Base-by-base conservation (phyloP, 768 basidiomycete species). In the Cystofilobasidium ferigula region DNA sequence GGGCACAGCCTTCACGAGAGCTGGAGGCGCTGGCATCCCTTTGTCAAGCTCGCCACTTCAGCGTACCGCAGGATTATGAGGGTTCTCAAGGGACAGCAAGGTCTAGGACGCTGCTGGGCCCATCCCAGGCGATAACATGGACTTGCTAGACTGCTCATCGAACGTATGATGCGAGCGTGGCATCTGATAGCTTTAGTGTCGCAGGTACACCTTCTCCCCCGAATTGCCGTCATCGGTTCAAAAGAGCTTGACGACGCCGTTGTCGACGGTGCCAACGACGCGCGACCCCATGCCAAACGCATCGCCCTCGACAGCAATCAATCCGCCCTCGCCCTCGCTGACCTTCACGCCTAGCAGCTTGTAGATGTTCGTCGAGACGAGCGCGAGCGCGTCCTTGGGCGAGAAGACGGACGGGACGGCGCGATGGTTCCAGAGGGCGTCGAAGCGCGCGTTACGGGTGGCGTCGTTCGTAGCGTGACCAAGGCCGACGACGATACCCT, bases 391-490 rank as follows among this genome's bases (percentile, higher is more conserved):
- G 63, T n/a, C 28, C 10, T 32, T 57, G 34, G 26, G 68, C 12
- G 45, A 24, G 58, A 53, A 65, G 22, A 22, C 22, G 22, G 9
- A 7, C 28, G n/a, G 36, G 26, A 26, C 32, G 32, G 28, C 48
- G 24, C 22, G 18, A 32, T 61, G 32, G 43, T 48, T 48, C 60
- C 43, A 32, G 40, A 20, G 5, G 14, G 78, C 83, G 70, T 70
- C 89, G 70, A 90, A 87, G 20, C 86, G 82, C 13, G 86, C 80
- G 72, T 86, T 89, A 30, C 87, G 82, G 9, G 86, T 85, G 32
- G 40, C 60, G 81, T 79, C 86, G 85, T 89, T 45, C 81, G 81
- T 68, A 84, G 83, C 53, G 80, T 75, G 54, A 58, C 71, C 86
- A 84, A 75, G 63, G 16, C 73, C 76, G 40, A 76, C 75, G 30